Base-by-base conservation (phyloP, 179 eudicot genomes). In the Amaranthus tricolor region DNA sequence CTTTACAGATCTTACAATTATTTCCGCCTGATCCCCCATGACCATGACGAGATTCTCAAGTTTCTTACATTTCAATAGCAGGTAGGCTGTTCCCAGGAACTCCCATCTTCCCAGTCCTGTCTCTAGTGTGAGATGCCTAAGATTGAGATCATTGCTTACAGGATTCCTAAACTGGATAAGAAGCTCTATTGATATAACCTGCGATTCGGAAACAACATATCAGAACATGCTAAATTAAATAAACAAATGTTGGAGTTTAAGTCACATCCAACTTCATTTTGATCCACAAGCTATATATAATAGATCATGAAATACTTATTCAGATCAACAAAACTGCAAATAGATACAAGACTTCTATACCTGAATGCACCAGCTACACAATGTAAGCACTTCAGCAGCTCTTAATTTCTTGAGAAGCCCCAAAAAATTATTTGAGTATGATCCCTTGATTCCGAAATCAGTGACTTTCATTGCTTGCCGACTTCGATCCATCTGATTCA, bases 331-430 rank as follows among this genome's bases (percentile, higher is more conserved):
- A n/a, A 65, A 20, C 54, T 55, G 3, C 2, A 5, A 31, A 10
- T 17, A 66, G 12, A n/a, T 10, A 66, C 9, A 50, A 11, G 13
- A 61, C 61, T 43, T 70, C 8, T 0, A 16, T 69, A 76, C 79
- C 79, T 76, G 74, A 76, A 76, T 69, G 69, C 79, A 76, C 74
- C 79, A 76, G 69, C 79, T 70, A 44, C 74, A 51, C 63, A 76
- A 19, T 12, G 69, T 69, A 21, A 76, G 74, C 61, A 59, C 62
- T 31, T 61, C 13, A 14, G 48, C 79, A 61, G 54, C 17, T 20
- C 11, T 19, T 13, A 76, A 17, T 7, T 61, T 49, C 6, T 5
- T 17, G 20, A 76, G 68, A 31, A 76, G 62, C 74, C 54, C 79
- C 58, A 40, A 19, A 16, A 76, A 69, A 54, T 69, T 69, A 12